Evolutionary conservation across 805 yeast species (phyloP).

Genomic region (Starmerella stellata): DNA sequence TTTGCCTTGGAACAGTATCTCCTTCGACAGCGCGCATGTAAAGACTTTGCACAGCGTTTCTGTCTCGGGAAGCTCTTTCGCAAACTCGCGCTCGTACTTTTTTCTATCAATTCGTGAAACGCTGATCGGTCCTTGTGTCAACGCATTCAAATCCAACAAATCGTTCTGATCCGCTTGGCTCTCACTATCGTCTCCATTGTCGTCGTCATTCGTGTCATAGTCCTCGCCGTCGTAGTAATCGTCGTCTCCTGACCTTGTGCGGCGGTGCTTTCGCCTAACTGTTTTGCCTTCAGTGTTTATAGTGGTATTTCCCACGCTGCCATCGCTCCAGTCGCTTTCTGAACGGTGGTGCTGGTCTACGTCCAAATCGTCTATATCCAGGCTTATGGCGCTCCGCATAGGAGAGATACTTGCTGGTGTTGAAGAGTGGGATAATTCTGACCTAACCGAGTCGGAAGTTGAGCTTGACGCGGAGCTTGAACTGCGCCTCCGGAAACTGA

Average conservation of each 20-base stretch:
- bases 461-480: neutral
- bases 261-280: too few relatives aligned
- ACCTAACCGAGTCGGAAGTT: neutral
- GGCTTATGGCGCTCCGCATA: neutral
- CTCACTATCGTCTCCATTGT: neutral
- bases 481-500: neutral
- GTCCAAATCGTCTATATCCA: neutral
- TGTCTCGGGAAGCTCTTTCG: neutral
- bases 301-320: neutral
- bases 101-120: neutral
- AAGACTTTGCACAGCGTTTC: slow-evolving; percentile 25
- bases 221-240: too few relatives aligned
- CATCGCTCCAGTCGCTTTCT: neutral
- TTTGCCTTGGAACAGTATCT: slow-evolving; percentile 74
- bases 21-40: slow-evolving; percentile 76
- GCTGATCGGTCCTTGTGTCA: neutral
- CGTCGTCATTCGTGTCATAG: too few relatives aligned
- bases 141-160: neutral
- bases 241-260: too few relatives aligned
- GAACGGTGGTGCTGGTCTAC: neutral
- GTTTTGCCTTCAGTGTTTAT: too few relatives aligned
- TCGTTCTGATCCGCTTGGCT: neutral
- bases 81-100: neutral
- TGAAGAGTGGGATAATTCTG: neutral
- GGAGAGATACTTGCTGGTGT: too few relatives aligned